Evolutionary conservation across 495 filamentous ascomycete genomes (phyloP).

Genomic region (Cetradonia linearis): DNA sequence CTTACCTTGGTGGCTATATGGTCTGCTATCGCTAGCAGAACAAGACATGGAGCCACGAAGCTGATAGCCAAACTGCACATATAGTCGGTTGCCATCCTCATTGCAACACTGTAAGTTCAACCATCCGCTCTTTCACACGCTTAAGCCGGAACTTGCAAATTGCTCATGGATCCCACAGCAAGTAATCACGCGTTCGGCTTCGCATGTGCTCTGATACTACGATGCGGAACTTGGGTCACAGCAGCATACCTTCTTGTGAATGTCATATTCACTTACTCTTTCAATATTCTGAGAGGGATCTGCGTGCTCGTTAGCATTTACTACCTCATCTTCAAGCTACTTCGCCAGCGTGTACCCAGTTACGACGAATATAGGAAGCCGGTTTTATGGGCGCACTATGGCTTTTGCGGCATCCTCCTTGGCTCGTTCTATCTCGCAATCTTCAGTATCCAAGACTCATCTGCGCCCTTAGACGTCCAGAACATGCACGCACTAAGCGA

Average conservation of each 20-base stretch:
- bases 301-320: not conserved
- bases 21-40: not conserved
- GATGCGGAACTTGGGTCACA: not conserved
- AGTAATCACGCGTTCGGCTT: not conserved
- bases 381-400: not conserved
- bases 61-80: not conserved
- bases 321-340: not conserved
- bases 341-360: not conserved
- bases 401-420: conserved; percentile 1
- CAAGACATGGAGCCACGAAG: not conserved
- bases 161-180: not conserved
- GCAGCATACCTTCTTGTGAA: not conserved
- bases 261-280: not conserved
- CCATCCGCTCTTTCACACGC: not conserved
- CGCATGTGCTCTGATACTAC: not conserved
- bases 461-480: not conserved
- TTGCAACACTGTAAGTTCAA: not conserved
- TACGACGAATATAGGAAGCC: not conserved
- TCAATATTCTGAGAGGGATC: not conserved
- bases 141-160: not conserved
- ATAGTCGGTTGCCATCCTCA: not conserved
- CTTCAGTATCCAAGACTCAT: not conserved
- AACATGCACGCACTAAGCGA: not conserved
- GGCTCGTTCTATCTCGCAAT: not conserved
- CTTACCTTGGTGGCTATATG: not conserved